These are phyloP conservation scores for Globisporangium viniferum DNA, from an alignment of 352 stramenopile species.

Conservation along the genomic window DNA sequence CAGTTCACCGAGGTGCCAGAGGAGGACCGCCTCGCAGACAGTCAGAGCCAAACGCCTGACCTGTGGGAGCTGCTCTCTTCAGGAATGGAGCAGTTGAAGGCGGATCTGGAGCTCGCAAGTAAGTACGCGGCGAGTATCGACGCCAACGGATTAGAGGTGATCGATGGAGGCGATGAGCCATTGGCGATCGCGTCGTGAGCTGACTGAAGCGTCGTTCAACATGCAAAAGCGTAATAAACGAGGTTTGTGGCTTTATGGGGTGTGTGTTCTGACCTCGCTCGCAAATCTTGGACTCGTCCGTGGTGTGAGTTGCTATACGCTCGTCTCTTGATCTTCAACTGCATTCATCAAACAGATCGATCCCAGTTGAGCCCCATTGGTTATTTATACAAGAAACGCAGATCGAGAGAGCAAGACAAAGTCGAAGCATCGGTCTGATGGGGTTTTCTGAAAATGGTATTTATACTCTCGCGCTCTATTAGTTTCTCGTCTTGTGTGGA, in stretches of 20 bases:
- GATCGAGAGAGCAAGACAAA: background rate
- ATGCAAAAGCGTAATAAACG: background rate
- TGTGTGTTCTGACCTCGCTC: background rate
- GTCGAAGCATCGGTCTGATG: background rate
- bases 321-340: background rate
- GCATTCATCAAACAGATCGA: background rate
- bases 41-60: slow-evolving; percentile 61
- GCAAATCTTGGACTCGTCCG: background rate
- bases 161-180: slow-evolving; percentile 42
- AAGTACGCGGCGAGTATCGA: slow-evolving; percentile 87
- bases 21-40: slow-evolving; percentile 55
- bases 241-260: slow-evolving; percentile 7
- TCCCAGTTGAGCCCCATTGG: background rate
- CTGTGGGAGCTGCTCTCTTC: slow-evolving; percentile 83
- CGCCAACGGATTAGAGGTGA: slow-evolving; percentile 28
- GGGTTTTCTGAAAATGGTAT: background rate
- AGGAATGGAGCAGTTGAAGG: slow-evolving; percentile 89
- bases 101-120: slow-evolving; percentile 81
- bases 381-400: background rate
- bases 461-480: slow-evolving; percentile 2
- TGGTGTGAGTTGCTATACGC: background rate
- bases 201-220: background rate
- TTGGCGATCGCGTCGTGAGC: slow-evolving; percentile 45
- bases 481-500: background rate
- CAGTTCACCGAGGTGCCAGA: slow-evolving; percentile 81